phyloP scores from a whole-genome alignment of 1,284 basidiomycete species.

The Marasmius oreades region DNA sequence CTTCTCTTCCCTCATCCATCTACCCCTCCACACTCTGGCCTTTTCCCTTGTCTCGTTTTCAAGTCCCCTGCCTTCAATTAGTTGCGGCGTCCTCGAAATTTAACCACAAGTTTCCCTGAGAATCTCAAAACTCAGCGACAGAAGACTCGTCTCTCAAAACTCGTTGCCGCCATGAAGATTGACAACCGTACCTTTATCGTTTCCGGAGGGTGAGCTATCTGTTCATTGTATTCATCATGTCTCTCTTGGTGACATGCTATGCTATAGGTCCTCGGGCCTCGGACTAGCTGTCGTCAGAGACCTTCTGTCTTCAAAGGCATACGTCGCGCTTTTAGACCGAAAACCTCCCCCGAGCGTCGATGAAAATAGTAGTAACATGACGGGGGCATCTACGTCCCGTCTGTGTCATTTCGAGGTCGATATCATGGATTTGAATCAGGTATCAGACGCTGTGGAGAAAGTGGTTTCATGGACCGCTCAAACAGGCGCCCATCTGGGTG shows the following conservation, averaged over 20 bases:
- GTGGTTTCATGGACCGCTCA: conserved; percentile 40
- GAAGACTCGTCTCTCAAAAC: neutral
- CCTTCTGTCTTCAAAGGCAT: conserved; percentile 39
- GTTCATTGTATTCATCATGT: neutral
- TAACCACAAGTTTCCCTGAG: too few relatives aligned
- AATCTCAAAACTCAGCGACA: too few relatives aligned
- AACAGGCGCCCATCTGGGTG: conserved; percentile 42
- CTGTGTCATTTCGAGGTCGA: conserved; percentile 43
- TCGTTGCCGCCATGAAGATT: conserved; percentile 46
- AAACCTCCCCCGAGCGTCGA: conserved; percentile 27
- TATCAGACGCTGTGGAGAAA: conserved; percentile 36
- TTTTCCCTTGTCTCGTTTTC: too few relatives aligned
- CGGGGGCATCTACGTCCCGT: conserved; percentile 18
- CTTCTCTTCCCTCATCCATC: neutral
- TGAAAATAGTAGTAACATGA: neutral
- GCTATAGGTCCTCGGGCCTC: conserved; percentile 45
- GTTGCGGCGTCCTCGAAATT: too few relatives aligned
- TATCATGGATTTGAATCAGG: conserved; percentile 34
- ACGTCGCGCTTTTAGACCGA: conserved; percentile 47
- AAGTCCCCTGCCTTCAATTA: too few relatives aligned
- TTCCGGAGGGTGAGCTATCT: conserved; percentile 43
- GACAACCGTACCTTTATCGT: conserved; percentile 47
- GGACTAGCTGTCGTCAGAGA: conserved; percentile 47
- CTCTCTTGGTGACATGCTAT: neutral
- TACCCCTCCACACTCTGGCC: too few relatives aligned